Base-by-base conservation (phyloP, 768 basidiomycete genomes). In the Paxillus ammoniavirescens region DNA sequence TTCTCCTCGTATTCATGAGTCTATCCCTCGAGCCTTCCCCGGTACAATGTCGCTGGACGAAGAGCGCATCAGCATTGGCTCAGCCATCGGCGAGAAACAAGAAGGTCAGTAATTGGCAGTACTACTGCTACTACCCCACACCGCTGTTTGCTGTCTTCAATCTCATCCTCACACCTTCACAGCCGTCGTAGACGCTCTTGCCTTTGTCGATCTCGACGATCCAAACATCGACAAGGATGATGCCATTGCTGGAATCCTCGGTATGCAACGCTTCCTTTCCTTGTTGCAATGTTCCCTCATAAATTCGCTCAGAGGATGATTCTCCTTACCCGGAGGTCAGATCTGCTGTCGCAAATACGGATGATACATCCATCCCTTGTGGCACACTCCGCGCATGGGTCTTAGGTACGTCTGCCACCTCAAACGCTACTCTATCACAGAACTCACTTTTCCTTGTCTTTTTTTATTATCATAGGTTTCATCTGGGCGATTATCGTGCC, bases 321-420 rank as follows among this genome's bases (percentile, higher is more conserved):
- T 90, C 88, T 21, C 91, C 91, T 2, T 93, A 93, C 65, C 87
- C 88, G 21, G 91, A 92, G 69, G 89, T 90, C 21, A 82, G 88
- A 47, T 83, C 86, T 3, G 87, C 89, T 12, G 87, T 89, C 13
- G 82, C 84, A 23, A 88, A 87, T 66, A 84, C 80, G 36, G 87
- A 89, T 59, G 87, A 89, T 61, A 77, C 77, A 2, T 69, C 71
- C 37, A 87, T 89, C 76, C 86, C 86, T 12, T 78, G 75, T 12
- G 75, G 77, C 21, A 80, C 84, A 26, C 45, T 91, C 36, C 81
- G 84, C 50, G 77, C 82, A 17, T 86, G 84, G 83, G 67, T 76
- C 0, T 71, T 86, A 43, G 85, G 85, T 61, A 47, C 49, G 64
- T 9, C 5, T 30, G 2, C 1, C 0, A 23, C 31, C 43, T 33